These are phyloP conservation scores for Groenewaldozyma salmanticensis DNA, from an alignment of 805 yeast genomes.

Conservation along the genomic window DNA sequence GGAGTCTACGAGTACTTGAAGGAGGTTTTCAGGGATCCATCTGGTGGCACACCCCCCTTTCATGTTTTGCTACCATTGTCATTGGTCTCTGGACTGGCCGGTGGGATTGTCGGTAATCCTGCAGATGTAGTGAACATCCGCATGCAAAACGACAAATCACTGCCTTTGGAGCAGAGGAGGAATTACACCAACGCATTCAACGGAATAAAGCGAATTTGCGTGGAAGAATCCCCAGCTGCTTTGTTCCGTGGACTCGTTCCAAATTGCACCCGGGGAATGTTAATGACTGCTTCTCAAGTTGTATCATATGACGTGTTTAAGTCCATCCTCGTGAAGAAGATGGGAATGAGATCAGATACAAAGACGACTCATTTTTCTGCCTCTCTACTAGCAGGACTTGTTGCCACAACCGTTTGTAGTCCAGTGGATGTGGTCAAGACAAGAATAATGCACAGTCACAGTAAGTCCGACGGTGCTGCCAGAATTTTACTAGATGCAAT, in stretches of 20 bases:
- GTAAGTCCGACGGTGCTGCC: slow-evolving; percentile 34
- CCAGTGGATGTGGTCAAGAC: slow-evolving; percentile 91
- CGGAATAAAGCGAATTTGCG: slow-evolving; percentile 52
- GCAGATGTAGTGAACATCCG: slow-evolving; percentile 80
- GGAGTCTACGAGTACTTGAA: slow-evolving; percentile 78
- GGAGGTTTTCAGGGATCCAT: slow-evolving; percentile 36
- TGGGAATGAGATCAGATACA: slow-evolving; percentile 47
- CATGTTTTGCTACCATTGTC: slow-evolving; percentile 60
- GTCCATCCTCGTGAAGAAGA: slow-evolving; percentile 39
- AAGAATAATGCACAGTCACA: slow-evolving; percentile 61
- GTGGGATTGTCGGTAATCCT: slow-evolving; percentile 83
- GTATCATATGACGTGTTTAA: slow-evolving; percentile 79
- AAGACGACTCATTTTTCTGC: slow-evolving; percentile 70
- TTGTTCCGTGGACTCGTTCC: slow-evolving; percentile 70
- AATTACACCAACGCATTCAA: slow-evolving; percentile 71
- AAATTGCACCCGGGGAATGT: slow-evolving; percentile 66
- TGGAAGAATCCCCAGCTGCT: slow-evolving; percentile 50
- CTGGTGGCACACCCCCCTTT: slow-evolving; percentile 43
- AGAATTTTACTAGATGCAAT: slow-evolving; percentile 46
- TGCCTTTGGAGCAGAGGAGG: slow-evolving; percentile 56
- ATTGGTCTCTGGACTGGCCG: slow-evolving; percentile 76
- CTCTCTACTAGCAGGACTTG: slow-evolving; percentile 70
- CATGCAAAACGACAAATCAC: slow-evolving; percentile 79
- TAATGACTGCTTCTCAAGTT: slow-evolving; percentile 87
- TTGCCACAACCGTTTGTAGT: slow-evolving; percentile 86